A percentile compares a stretch with the other conserved stretches of the same genome.
phyloP scores from a whole-genome alignment of 176 grass and related monocot species.

The Rhipidocladum racemiflorum region DNA sequence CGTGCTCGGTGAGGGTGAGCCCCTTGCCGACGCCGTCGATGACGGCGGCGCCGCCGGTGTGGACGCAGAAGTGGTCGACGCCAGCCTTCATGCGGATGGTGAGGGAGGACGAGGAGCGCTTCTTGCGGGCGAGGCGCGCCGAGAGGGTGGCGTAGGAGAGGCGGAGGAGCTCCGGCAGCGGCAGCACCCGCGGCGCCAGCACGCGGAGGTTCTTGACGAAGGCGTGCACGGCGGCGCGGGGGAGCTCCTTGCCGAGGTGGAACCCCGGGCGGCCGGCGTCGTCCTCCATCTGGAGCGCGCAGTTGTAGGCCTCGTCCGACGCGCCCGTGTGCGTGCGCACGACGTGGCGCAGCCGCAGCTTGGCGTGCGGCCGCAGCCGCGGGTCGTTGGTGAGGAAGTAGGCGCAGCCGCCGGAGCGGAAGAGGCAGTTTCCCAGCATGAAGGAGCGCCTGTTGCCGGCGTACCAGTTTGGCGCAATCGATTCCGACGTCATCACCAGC shows the following conservation, averaged over 20 bases:
- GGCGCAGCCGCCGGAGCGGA: conserved; percentile 91
- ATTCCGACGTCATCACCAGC: conserved; percentile 82
- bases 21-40: conserved; percentile 78
- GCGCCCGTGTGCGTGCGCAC: conserved; percentile 83
- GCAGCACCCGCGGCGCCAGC: conserved; percentile 61
- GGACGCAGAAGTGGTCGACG: conserved; percentile 81
- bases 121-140: conserved; percentile 24
- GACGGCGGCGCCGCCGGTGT: conserved; percentile 74
- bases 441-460: conserved; percentile 67
- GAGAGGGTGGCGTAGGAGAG: conserved; percentile 22
- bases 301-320: conserved; percentile 72
- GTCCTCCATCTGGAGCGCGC: conserved; percentile 86
- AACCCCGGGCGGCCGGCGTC: conserved; percentile 60
- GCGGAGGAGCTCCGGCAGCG: conserved; percentile 56
- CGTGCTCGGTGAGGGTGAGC: conserved; percentile 53
- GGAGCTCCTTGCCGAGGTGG: conserved; percentile 81
- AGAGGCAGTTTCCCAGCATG: conserved; percentile 96
- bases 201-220: conserved; percentile 77
- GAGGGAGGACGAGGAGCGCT: background rate
- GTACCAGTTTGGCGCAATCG: conserved; percentile 94
- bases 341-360: conserved; percentile 60
- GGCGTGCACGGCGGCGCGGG: conserved; percentile 61
- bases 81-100: conserved; percentile 60
- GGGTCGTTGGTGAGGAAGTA: conserved; percentile 81
- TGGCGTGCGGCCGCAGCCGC: conserved; percentile 19